Evolutionary conservation across 1,139 yeast species (phyloP), one percentile per base, ranked within the genome.

Genomic region (Meyerozyma smithsonii): DNA sequence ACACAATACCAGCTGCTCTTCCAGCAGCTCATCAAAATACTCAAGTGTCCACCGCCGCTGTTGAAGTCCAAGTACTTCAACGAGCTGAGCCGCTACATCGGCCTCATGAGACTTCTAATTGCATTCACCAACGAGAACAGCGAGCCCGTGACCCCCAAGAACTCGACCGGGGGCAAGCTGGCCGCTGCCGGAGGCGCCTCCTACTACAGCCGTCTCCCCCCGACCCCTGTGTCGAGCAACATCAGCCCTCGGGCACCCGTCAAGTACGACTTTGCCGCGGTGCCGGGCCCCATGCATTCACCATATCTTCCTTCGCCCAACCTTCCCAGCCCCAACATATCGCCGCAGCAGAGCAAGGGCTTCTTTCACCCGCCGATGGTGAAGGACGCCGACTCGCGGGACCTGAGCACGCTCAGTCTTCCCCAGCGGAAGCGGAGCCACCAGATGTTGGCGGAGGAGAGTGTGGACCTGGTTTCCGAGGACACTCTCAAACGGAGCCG

Each of bases 11-110:
- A 30, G 14, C 34, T 30, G 34, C 34, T 61, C 47, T 63, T 61
- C 46, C 49, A 53, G 42, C 58, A 58, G 42, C 61, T 69, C 48
- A 52, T 64, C 38, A 69, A 68, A 51, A 66, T 70, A 28, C 56
- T 70, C 48, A 67, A 68, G 47, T 62, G 69, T 46, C 75, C 76
- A 6, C 77, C 77, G 30, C 72, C 72, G 28, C 61, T 70, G 28
- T 58, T 71, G 46, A 68, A 66, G 44, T 52, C 63, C 42, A 70
- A 69, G 48, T 70, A 70, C 51, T 69, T 69, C 49, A 56, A 58
- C 45, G 69, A 68, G 33, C 56, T 54, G 32, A 62, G 65, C 39
- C 64, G 64, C 46, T 62, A 61, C 51, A 58, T 64, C 35, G 57
- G 58, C 37, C 58, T 67, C 47, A 69, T 69, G 74, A 62, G 56